phyloP scores from a whole-genome alignment of 208 protist species.

The Leishmania arabica region DNA sequence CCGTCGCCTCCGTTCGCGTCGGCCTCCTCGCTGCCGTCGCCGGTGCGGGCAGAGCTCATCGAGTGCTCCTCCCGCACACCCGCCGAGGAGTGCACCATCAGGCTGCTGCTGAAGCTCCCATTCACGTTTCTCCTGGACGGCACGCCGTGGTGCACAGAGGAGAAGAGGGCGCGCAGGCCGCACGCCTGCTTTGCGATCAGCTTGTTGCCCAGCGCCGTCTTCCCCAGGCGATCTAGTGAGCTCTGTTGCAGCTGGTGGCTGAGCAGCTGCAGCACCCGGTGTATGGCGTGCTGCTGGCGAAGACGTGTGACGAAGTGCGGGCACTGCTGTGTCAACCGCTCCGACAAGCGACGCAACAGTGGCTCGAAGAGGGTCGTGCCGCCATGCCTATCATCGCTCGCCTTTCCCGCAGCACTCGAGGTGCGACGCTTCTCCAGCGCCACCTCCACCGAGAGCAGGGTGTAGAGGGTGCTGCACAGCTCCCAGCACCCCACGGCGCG shows the following conservation, averaged over 20 bases:
- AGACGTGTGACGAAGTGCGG: slow-evolving; percentile 60
- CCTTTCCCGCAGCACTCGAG: slow-evolving; percentile 2
- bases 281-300: slow-evolving; percentile 49
- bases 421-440: slow-evolving; percentile 29
- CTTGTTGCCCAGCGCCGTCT: slow-evolving; percentile 45
- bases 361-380: slow-evolving; percentile 20
- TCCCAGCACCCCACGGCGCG: slow-evolving; percentile 71
- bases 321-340: slow-evolving; percentile 30
- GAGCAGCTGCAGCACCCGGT: slow-evolving; percentile 43
- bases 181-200: slow-evolving; percentile 56
- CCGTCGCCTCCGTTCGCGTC: not conserved
- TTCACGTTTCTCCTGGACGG: not conserved
- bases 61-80: slow-evolving; percentile 5
- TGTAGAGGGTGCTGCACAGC: slow-evolving; percentile 79
- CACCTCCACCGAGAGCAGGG: slow-evolving; percentile 61
- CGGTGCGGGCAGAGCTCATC: slow-evolving; percentile 2
- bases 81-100: not conserved
- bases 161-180: slow-evolving; percentile 61
- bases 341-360: slow-evolving; percentile 39
- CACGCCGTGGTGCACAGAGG: slow-evolving; percentile 10
- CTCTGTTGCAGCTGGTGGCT: slow-evolving; percentile 38
- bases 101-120: slow-evolving; percentile 7
- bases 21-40: not conserved
- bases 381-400: slow-evolving; percentile 2
- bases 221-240: slow-evolving; percentile 44